Base-by-base conservation (phyloP, 441 rosid species). In the Gossypium gossypioides region DNA sequence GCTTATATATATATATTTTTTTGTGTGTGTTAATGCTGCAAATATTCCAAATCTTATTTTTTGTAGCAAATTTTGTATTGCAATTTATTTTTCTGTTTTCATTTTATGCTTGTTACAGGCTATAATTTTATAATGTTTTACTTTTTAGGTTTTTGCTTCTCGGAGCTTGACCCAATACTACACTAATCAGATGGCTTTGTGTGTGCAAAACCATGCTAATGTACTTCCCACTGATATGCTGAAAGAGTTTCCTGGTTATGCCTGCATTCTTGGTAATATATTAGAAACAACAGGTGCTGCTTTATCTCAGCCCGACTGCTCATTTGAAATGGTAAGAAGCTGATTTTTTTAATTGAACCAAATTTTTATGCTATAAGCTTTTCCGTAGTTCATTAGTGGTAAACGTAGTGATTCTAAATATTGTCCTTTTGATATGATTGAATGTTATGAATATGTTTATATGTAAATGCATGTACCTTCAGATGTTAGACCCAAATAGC, bases 221-320 rank as follows among this genome's bases (percentile, higher is more conserved):
- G 79, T 90, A 34, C 83, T 91, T 69, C 94, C 97, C 6, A 68
- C 67, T 46, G 93, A 91, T 81, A 77, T 85, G 64, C 84, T 89
- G 50, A 67, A 71, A 44, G 89, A 85, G 74, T 85, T 81, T 80
- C 96, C 99, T 63, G 84, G 91, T 65, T 84, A 86, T 82, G 98
- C 97, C 50, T 91, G 98, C 78, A 90, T 96, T 67, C 96, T 96
- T 76, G 99, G 94, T 75, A 93, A 93, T 78, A 79, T 83, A 19
- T 80, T 96, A 80, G 99, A 96, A 83, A 86, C 86, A 70, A 92
- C 98, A 62, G 87, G 86, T 75, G 87, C 84, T 78, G 83, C 90
- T 78, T 82, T 93, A 75, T 86, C 91, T 65, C 91, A 81, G 81
- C 91, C 97, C 32, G 86, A 81, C 50, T 90, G 96, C 83, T 84